Evolutionary conservation across 768 basidiomycete genomes (phyloP), one percentile per base, ranked within the genome.

Genomic region (Tricholomella constricta): DNA sequence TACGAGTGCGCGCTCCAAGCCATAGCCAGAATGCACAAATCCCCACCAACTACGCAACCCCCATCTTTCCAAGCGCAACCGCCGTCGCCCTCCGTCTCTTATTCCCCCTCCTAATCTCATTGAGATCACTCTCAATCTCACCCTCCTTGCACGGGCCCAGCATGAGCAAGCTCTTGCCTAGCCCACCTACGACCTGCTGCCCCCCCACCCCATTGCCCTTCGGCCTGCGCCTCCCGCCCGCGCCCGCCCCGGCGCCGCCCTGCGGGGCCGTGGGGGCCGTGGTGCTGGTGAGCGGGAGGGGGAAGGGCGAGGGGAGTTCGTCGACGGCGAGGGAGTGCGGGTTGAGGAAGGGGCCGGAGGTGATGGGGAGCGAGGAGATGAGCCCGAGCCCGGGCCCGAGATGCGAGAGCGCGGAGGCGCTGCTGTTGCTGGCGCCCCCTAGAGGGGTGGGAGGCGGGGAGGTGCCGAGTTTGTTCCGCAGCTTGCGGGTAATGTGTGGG

Each of bases 241-340:
- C 73, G n/a, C 60, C 61, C 25, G 70, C 76, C 32, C 62, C 71
- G 45, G 66, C 73, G 23, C 63, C 68, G 12, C 67, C 65, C 23
- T 55, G 54, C 7, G 62, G 60, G 37, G 72, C 71, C 14, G 67
- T 49, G 72, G 73, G 35, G 74, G 66, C n/a, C 75, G 72, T 14
- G 77, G 78, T 4, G 81, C 75, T 6, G 17, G 84, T 87, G 10
- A 92, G 80, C 1, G 88, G 80, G 9, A 90, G 75, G 0, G 90
- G 88, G 75, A 91, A 92, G 10, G 88, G 89, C 0, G 91, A 93
- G 3, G 91, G 89, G 32, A 94, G 80, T 63, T 93, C 91, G 58
- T 94, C 91, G 35, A 92, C 86, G 3, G 88, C 80, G 41, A 93
- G 84, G 5, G 91, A 93, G 63, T 91, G 88, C 2, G 91, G 91